Evolutionary conservation across 2,329 filamentous ascomycete genomes (phyloP).

Genomic region (Phaeosphaeriaceae sp.): DNA sequence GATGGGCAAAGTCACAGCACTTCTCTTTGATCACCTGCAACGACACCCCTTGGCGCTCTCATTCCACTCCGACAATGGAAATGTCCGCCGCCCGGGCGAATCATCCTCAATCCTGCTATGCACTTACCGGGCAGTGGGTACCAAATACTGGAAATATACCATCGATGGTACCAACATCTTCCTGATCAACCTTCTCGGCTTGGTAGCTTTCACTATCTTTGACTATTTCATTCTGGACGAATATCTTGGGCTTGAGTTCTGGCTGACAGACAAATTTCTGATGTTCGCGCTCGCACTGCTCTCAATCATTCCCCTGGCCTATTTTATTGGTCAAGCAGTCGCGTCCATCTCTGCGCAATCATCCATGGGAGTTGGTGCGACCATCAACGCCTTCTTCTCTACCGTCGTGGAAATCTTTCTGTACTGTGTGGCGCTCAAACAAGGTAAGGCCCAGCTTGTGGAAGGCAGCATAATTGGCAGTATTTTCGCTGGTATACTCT

Average conservation of each 20-base stretch:
- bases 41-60: slow-evolving; percentile 91
- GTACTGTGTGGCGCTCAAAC: slow-evolving; percentile 90
- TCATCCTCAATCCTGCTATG: slow-evolving; percentile 89
- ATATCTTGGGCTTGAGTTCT: slow-evolving; percentile 71
- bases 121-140: slow-evolving; percentile 93
- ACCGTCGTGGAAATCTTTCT: slow-evolving; percentile 97
- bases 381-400: slow-evolving; percentile 97
- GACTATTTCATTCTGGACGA: slow-evolving; percentile 84
- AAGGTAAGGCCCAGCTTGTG: slow-evolving; percentile 91
- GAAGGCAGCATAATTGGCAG: slow-evolving; percentile 98
- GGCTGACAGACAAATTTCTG: slow-evolving; percentile 82
- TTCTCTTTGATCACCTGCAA: slow-evolving; percentile 89
- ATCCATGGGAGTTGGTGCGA: slow-evolving; percentile 96
- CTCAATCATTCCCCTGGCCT: slow-evolving; percentile 94
- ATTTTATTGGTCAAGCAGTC: slow-evolving; percentile 98
- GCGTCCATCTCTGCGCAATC: slow-evolving; percentile 98
- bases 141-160: slow-evolving; percentile 99
- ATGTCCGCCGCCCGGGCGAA: slow-evolving; percentile 72
- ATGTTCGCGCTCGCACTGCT: slow-evolving; percentile 84
- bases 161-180: slow-evolving; percentile 99
- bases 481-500: slow-evolving; percentile 95
- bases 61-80: slow-evolving; percentile 85
- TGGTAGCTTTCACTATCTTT: slow-evolving; percentile 93
- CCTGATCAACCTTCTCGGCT: slow-evolving; percentile 92
- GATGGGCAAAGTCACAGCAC: slow-evolving; percentile 93